Base-by-base conservation (phyloP, 2,329 filamentous ascomycete species). In the Trichoderma endophyticum region DNA sequence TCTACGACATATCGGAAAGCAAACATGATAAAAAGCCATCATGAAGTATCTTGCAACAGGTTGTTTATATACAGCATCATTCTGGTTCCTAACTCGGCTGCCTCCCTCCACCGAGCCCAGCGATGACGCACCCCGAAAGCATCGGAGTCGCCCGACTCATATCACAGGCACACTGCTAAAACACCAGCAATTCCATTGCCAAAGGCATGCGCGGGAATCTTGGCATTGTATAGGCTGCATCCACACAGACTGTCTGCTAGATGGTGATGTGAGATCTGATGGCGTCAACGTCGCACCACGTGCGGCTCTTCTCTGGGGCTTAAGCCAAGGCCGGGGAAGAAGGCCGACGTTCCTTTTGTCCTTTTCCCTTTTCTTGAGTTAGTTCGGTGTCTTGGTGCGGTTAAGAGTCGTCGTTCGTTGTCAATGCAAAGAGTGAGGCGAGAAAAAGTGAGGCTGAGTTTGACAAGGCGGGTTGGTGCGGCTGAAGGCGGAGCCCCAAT, bases 311-410 rank as follows among this genome's bases (percentile, higher is more conserved):
- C 56, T 43, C 24, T 69, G 65, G 28, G 21, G n/a, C n/a, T 21
- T 11, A 39, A 32, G 57, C 18, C 28, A 43, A 68, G 56, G 26
- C 3, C 65, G 56, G 65, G 36, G 65, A 69, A n/a, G 11, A 48
- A n/a, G 65, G 5, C 56, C 65, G 56, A 69, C 26, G n/a, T 8
- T 56, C 34, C 1, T 11, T 51, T 21, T 63, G 28, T 63, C n/a
- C 26, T 48, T 30, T 21, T 48, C 18, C 59, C n/a, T 48, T 43
- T 63, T 48, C 9, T 21, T 18, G 54, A 9, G 26, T 30, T 60
- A 60, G 54, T 43, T 70, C 57, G 67, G 57, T 70, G 67, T 62
- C 67, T 36, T 34, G 67, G 67, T 62, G 57, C 26, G 67, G 57
- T 62, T 54, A 62, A 62, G 63, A 26, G 39, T 34, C 56, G 56